A percentile compares a stretch with the other conserved stretches of the same genome.
Evolutionary conservation across 108 stramenopile genomes (phyloP).

Genomic region (Poteriospumella lacustris): DNA sequence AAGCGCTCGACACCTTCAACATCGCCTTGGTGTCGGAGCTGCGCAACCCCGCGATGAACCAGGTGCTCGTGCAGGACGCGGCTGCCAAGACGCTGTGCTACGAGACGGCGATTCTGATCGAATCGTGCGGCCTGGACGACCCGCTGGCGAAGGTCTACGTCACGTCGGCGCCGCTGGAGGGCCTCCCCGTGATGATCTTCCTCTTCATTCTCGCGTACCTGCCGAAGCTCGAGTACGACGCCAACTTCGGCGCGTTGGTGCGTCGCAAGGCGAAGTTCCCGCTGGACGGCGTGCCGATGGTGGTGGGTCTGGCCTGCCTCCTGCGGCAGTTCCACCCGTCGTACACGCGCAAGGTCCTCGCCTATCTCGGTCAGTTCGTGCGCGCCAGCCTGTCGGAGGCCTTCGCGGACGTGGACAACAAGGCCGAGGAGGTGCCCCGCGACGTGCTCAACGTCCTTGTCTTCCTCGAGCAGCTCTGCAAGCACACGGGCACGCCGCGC

Average conservation of each 20-base stretch:
- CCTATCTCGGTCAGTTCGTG: conserved; percentile 58
- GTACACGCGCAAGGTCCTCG: conserved; percentile 46
- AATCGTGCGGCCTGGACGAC: conserved; percentile 53
- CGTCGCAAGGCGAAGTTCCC: conserved; percentile 38
- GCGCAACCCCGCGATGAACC: neutral
- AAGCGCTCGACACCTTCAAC: conserved; percentile 34
- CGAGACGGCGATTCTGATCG: conserved; percentile 35
- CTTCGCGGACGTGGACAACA: conserved; percentile 33
- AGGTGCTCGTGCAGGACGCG: conserved; percentile 16
- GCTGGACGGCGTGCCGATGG: conserved; percentile 60
- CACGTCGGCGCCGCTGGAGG: conserved; percentile 52
- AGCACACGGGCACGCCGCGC: conserved; percentile 40
- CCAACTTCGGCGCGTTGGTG: conserved; percentile 48
- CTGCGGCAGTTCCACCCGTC: conserved; percentile 59
- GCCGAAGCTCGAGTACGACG: conserved; percentile 48
- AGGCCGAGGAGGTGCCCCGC: conserved; percentile 33
- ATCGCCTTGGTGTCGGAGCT: conserved; percentile 32
- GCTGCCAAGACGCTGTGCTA: neutral
- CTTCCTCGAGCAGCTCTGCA: conserved; percentile 49
- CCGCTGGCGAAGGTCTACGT: conserved; percentile 57
- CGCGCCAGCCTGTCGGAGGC: conserved; percentile 41
- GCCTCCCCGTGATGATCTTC: conserved; percentile 47
- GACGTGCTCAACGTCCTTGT: conserved; percentile 49
- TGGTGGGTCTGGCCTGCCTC: conserved; percentile 53
- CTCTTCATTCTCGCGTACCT: conserved; percentile 49